These are phyloP conservation scores for Myriosclerotinia scirpicola DNA, from an alignment of 2,329 filamentous ascomycete species.

Conservation along the genomic window DNA sequence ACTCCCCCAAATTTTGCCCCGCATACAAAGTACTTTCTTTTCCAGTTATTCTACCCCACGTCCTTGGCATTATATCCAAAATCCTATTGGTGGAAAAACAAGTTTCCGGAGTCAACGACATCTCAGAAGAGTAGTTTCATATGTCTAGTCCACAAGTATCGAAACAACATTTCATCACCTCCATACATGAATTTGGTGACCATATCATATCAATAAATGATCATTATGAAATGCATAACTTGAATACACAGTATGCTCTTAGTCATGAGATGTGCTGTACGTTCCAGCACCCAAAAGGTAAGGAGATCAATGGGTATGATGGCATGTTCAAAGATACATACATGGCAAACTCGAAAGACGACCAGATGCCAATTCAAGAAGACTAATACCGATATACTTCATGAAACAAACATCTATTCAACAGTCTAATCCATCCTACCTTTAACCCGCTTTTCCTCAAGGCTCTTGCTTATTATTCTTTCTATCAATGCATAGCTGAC, in stretches of 20 bases:
- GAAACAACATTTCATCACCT: conserved; percentile 4
- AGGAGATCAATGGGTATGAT: neutral
- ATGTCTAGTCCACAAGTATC: neutral
- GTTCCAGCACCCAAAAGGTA: neutral
- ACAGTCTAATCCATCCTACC: neutral
- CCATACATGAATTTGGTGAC: neutral
- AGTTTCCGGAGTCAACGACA: conserved; percentile 13
- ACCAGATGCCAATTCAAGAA: conserved; percentile 6
- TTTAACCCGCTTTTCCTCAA: neutral
- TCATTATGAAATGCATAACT: conserved; percentile 14
- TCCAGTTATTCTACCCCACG: conserved; percentile 17
- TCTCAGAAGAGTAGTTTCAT: neutral
- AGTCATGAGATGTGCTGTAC: conserved; percentile 5
- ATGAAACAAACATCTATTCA: neutral
- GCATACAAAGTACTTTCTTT: neutral
- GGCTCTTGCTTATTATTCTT: neutral
- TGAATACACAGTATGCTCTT: conserved; percentile 2
- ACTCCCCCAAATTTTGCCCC: conserved; percentile 14
- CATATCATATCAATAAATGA: neutral
- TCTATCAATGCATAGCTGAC: conserved; percentile 15
- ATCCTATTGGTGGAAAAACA: conserved; percentile 19
- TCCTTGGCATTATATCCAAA: conserved; percentile 10
- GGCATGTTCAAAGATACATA: neutral
- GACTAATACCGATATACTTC: neutral
- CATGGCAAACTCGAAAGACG: neutral